These are phyloP conservation scores for Neurospora cerealis DNA, from an alignment of 495 filamentous ascomycete species.

Conservation along the genomic window DNA sequence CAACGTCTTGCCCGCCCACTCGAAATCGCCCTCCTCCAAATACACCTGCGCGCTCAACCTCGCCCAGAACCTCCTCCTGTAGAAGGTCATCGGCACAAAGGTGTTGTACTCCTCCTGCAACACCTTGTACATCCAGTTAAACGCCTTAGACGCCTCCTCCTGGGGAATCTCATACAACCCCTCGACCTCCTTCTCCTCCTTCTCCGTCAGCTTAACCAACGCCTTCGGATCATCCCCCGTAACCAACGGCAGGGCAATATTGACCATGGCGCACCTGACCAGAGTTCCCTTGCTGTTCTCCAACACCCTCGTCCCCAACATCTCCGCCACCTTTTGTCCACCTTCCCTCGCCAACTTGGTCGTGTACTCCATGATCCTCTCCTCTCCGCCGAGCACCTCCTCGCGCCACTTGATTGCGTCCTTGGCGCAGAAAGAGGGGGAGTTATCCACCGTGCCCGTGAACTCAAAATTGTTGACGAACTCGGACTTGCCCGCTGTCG, in stretches of 20 bases:
- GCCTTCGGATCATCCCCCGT: constrained; percentile 5
- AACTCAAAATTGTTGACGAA: constrained; percentile 72
- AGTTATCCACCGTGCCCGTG: constrained; percentile 62
- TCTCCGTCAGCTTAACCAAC: constrained; percentile 1
- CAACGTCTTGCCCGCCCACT: constrained; percentile 53
- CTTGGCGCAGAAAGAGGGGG: constrained; percentile 59
- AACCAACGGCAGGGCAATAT: constrained; percentile 61
- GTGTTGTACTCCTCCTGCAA: constrained; percentile 55
- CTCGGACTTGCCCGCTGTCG: constrained; percentile 31
- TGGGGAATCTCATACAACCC: constrained; percentile 21
- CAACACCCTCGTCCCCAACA: constrained; percentile 62
- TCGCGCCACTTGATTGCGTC: constrained; percentile 59
- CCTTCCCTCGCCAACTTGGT: constrained; percentile 47
- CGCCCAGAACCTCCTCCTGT: constrained; percentile 53
- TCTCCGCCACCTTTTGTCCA: constrained; percentile 45
- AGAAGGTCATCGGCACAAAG: constrained; percentile 54
- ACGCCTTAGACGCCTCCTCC: constrained; percentile 27
- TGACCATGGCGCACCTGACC: constrained; percentile 47
- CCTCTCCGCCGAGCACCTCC: constrained; percentile 65
- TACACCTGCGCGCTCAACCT: constrained; percentile 74
- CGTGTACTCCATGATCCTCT: constrained; percentile 50
- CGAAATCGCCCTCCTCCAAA: constrained; percentile 67
- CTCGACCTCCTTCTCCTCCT: constrained; percentile 13
- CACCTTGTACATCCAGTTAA: constrained; percentile 46
- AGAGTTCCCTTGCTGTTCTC: constrained; percentile 43